Conservation (phyloP, 1,284 basidiomycete genomes). For the Spongispora temasekensis region DNA sequence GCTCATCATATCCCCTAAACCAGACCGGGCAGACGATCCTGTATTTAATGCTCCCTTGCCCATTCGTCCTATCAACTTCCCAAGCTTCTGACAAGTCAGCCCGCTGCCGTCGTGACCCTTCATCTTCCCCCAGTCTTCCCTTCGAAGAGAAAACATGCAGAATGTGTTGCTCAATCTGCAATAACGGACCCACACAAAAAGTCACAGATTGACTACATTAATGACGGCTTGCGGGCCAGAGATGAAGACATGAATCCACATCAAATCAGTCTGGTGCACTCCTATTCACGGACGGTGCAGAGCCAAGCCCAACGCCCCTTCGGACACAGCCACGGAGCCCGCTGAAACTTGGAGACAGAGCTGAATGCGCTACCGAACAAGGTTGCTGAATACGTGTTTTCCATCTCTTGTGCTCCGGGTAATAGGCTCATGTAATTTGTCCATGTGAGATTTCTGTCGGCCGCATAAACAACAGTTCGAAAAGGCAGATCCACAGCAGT, state of each 20-base stretch:
- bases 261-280: slow-evolving; percentile 10
- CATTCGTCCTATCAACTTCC: not conserved
- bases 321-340: slow-evolving; percentile 5
- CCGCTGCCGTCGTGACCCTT: not conserved
- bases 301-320: not conserved
- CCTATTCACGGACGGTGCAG: slow-evolving; percentile 14
- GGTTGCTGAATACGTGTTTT: slow-evolving; percentile 16
- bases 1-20: slow-evolving; percentile 2
- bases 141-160: slow-evolving; percentile 2
- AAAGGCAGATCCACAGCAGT: too few species aligned
- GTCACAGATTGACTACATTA: slow-evolving; percentile 13
- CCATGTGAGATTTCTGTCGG: too few species aligned
- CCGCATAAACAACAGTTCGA: too few species aligned
- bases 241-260: not conserved
- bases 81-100: not conserved
- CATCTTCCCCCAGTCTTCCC: not conserved
- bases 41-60: slow-evolving; percentile 12
- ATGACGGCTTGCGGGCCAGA: slow-evolving; percentile 16
- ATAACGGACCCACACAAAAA: not conserved
- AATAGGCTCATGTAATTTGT: too few species aligned
- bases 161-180: not conserved
- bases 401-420: too few species aligned
- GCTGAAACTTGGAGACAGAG: slow-evolving; percentile 34
- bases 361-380: slow-evolving; percentile 25
- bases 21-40: slow-evolving; percentile 43